phyloP scores from a whole-genome alignment of 495 filamentous ascomycete genomes.

The Penicillium bialowiezense region DNA sequence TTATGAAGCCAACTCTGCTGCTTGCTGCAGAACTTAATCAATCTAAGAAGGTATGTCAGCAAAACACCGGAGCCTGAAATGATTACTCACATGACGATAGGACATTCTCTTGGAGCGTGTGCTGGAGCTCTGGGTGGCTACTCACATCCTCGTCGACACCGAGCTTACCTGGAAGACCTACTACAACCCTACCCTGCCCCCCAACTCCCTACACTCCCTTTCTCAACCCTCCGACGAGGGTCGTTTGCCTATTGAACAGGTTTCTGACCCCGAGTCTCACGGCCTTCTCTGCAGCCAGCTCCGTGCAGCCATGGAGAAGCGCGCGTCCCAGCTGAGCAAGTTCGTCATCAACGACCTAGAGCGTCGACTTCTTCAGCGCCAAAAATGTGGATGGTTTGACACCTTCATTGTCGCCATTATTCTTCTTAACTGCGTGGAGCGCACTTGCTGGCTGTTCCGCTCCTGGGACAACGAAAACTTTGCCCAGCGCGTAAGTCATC shows the following conservation, averaged over 20 bases:
- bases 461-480: conserved; percentile 64
- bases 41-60: conserved; percentile 46
- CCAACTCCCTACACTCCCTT: conserved; percentile 39
- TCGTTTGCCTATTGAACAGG: conserved; percentile 43
- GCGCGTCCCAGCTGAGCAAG: conserved; percentile 62
- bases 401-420: conserved; percentile 74
- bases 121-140: conserved; percentile 73
- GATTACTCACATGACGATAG: conserved; percentile 20
- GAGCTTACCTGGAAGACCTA: conserved; percentile 65
- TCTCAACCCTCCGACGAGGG: conserved; percentile 42
- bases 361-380: conserved; percentile 66
- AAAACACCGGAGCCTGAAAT: neutral
- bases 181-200: conserved; percentile 46
- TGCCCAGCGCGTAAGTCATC: conserved; percentile 33
- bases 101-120: conserved; percentile 63
- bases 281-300: conserved; percentile 65
- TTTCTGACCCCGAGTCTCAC: conserved; percentile 46
- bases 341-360: conserved; percentile 73
- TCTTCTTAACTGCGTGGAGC: conserved; percentile 76
- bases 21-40: conserved; percentile 54
- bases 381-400: conserved; percentile 67
- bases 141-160: conserved; percentile 68
- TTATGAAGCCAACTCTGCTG: conserved; percentile 65
- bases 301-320: conserved; percentile 69
- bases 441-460: conserved; percentile 79